phyloP scores from a whole-genome alignment of 176 grass and related monocot genomes.

The Neostapfia colusana region DNA sequence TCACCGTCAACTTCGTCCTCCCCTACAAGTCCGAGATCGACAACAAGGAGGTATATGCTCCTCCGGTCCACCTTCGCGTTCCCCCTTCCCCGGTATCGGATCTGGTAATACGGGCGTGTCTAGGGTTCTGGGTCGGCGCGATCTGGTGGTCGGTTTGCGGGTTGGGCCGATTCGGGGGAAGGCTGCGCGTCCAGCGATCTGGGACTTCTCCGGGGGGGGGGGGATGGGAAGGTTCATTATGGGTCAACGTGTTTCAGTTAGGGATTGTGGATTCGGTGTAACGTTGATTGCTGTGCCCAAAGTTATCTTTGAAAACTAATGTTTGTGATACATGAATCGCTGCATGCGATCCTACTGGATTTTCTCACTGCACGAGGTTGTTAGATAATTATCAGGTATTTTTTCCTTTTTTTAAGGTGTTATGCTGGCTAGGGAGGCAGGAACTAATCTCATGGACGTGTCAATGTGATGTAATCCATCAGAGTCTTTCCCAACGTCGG shows the following conservation, averaged over 20 bases:
- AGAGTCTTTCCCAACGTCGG: too few species aligned
- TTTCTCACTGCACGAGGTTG: background rate
- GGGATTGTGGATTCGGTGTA: background rate
- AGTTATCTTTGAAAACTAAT: background rate
- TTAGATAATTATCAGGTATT: background rate
- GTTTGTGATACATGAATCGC: background rate
- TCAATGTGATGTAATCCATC: too few species aligned
- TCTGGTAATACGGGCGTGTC: slow-evolving; percentile 19
- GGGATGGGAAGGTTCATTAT: background rate
- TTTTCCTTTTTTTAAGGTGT: background rate
- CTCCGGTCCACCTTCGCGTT: too few species aligned
- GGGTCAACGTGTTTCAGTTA: background rate
- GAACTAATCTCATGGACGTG: too few species aligned
- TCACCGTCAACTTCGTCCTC: slow-evolving; percentile 86
- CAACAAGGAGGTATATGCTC: slow-evolving; percentile 72
- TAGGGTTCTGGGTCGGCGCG: slow-evolving; percentile 29
- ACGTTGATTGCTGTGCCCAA: background rate
- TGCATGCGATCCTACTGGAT: background rate
- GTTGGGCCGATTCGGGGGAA: background rate
- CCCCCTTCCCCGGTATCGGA: slow-evolving; percentile 23
- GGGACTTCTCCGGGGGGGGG: background rate
- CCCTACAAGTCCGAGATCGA: slow-evolving; percentile 91
- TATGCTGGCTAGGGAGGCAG: too few species aligned
- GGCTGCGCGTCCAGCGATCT: background rate
- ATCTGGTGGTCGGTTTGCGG: slow-evolving; percentile 1